These are phyloP conservation scores for Selaginella tamariscina DNA, from an alignment of 75 land plant genomes.

Conservation along the genomic window DNA sequence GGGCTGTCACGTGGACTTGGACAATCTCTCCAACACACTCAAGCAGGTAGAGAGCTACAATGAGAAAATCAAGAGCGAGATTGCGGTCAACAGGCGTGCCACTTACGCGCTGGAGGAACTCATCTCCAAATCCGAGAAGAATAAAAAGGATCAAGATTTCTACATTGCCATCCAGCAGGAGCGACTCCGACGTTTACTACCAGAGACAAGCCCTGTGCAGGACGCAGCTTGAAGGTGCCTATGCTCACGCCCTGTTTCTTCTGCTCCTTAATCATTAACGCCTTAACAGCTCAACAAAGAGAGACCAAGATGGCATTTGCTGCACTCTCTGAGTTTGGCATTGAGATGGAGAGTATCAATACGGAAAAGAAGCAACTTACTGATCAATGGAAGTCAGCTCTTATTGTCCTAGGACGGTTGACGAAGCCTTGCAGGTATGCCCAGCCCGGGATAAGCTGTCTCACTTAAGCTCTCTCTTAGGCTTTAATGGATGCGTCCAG, in stretches of 20 bases:
- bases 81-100: slow-evolving; percentile 21
- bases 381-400: slow-evolving; percentile 26
- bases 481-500: slow-evolving; percentile 17
- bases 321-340: slow-evolving; percentile 25
- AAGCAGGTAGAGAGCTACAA: slow-evolving; percentile 18
- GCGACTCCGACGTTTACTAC: slow-evolving; percentile 12
- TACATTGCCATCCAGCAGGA: slow-evolving; percentile 18
- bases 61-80: slow-evolving; percentile 20
- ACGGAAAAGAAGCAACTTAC: slow-evolving; percentile 24
- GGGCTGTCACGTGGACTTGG: slow-evolving; percentile 7
- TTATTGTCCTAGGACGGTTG: slow-evolving; percentile 25
- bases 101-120: slow-evolving; percentile 26
- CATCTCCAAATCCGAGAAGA: slow-evolving; percentile 18
- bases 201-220: slow-evolving; percentile 15
- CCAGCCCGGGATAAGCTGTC: background rate
- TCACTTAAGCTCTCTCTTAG: slow-evolving; percentile 2
- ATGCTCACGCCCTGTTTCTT: background rate
- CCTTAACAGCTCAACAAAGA: slow-evolving; percentile 19
- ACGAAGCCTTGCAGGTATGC: slow-evolving; percentile 23
- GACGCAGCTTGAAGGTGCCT: slow-evolving; percentile 24
- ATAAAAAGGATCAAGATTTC: slow-evolving; percentile 26
- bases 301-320: slow-evolving; percentile 19
- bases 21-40: slow-evolving; percentile 15
- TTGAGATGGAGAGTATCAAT: slow-evolving; percentile 27
- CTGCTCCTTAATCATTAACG: background rate